Evolutionary conservation across 176 grass and related monocot species (phyloP).

Genomic region (bread wheat (Triticum aestivum)): IWGSC_CS_RefSeq_v2.1 NC_057814.1:487466585-487467084

Average conservation of each 20-base stretch:
- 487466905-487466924: conserved; percentile 65
- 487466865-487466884: not conserved
- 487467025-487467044: not conserved
- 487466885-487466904: conserved; percentile 76
- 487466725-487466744: conserved; percentile 54
- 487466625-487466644: conserved; percentile 62
- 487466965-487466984: conserved; percentile 61
- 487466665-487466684: conserved; percentile 17
- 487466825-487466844: conserved; percentile 20
- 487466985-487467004: not conserved
- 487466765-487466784: conserved; percentile 93
- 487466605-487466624: conserved; percentile 64
- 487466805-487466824: conserved; percentile 24
- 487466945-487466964: conserved; percentile 62
- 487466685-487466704: not conserved
- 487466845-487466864: conserved; percentile 15
- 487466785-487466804: conserved; percentile 66
- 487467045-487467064: not conserved
- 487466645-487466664: conserved; percentile 13
- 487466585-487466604: conserved; percentile 69
- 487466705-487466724: not conserved
- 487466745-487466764: conserved; percentile 76
- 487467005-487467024: conserved; percentile 6
- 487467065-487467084: not conserved
- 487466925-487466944: conserved; percentile 74